A percentile compares a stretch with the other conserved stretches of the same genome.
Conservation (phyloP, 73 alveolate genomes). For the Paramecium octaurelia region DNA sequence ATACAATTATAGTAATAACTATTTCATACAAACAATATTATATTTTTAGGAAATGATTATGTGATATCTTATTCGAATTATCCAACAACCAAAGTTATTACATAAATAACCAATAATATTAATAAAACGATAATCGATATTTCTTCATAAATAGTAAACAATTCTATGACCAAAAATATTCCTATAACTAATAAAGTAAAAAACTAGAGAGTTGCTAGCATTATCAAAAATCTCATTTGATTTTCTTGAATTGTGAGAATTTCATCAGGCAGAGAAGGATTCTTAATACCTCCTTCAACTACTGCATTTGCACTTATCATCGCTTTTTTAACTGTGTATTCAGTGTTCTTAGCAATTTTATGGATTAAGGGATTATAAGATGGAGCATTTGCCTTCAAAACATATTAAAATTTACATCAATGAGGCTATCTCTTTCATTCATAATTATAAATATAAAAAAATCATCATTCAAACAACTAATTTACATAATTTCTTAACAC, state of each 20-base stretch:
- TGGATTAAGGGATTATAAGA: background rate
- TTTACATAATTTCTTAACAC: background rate
- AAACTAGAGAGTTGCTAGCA: background rate
- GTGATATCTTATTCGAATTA: background rate
- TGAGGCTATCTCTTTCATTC: background rate
- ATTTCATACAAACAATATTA: background rate
- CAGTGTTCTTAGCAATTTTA: background rate
- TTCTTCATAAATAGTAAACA: background rate
- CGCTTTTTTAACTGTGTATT: background rate
- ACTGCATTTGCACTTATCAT: slow-evolving; percentile 32
- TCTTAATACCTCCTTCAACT: background rate
- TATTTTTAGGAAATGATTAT: background rate
- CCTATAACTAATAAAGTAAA: background rate
- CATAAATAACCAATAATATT: background rate
- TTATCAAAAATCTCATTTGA: background rate
- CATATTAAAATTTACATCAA: background rate
- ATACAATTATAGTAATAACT: background rate
- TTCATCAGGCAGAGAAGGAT: background rate
- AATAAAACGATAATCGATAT: background rate
- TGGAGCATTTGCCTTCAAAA: background rate
- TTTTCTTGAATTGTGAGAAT: background rate
- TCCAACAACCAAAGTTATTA: background rate
- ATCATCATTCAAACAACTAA: background rate
- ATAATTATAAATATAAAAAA: background rate
- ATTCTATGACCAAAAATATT: background rate